Conservation (phyloP, 305 asterid species). For the Fraxinus sp. region DNA sequence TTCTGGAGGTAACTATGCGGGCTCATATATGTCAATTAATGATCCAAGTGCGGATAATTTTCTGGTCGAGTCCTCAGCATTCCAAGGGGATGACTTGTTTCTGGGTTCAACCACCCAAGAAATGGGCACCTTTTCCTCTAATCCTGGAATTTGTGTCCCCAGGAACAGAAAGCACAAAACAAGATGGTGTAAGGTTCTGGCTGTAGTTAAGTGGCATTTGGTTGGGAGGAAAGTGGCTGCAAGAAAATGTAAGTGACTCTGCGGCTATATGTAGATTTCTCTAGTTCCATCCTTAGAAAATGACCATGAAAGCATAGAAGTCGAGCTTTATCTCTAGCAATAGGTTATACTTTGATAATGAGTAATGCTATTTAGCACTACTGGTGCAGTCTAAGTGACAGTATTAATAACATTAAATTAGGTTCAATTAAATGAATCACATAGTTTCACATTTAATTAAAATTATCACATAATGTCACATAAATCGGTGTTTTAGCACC, state of each 20-base stretch:
- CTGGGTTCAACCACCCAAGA: conserved; percentile 39
- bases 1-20: conserved; percentile 27
- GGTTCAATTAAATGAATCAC: no score
- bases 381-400: background rate
- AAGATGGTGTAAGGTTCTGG: conserved; percentile 78
- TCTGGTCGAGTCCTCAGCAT: conserved; percentile 42
- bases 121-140: conserved; percentile 37
- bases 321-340: background rate
- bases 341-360: background rate
- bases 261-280: conserved; percentile 29
- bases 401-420: no score
- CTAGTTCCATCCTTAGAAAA: background rate
- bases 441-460: no score
- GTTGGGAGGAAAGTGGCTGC: conserved; percentile 55
- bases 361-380: background rate
- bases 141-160: conserved; percentile 36
- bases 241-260: conserved; percentile 35
- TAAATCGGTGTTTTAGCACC: no score
- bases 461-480: no score
- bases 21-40: conserved; percentile 37
- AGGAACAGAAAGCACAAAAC: conserved; percentile 47
- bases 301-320: background rate
- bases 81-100: conserved; percentile 43
- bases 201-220: conserved; percentile 72
- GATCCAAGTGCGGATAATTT: conserved; percentile 35